phyloP scores from a whole-genome alignment of 2,329 filamentous ascomycete species.

The Rutstroemia sp. region DNA sequence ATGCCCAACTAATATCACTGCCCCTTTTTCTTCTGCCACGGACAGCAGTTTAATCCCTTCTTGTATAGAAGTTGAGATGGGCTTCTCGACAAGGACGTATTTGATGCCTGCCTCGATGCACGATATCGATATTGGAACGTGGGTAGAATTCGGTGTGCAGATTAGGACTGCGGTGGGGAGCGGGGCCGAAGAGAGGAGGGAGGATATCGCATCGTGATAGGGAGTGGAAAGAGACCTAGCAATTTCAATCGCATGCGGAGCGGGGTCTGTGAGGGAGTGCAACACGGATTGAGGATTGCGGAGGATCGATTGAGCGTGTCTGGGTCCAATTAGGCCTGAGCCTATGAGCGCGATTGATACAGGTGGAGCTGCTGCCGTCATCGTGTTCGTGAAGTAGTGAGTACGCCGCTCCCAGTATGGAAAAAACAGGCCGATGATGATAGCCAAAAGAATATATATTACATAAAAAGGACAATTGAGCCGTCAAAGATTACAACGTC shows the following conservation, averaged over 20 bases:
- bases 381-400: not conserved
- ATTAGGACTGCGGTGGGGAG: slow-evolving; percentile 45
- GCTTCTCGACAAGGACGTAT: slow-evolving; percentile 52
- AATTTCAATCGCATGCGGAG: slow-evolving; percentile 30
- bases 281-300: slow-evolving; percentile 33
- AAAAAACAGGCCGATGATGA: not conserved
- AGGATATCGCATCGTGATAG: slow-evolving; percentile 35
- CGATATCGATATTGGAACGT: slow-evolving; percentile 37
- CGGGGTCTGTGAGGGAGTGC: slow-evolving; percentile 40
- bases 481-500: too few relatives aligned
- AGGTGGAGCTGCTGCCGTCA: slow-evolving; percentile 3
- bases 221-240: slow-evolving; percentile 33
- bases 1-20: not conserved
- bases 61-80: slow-evolving; percentile 40
- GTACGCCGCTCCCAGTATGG: not conserved
- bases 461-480: too few relatives aligned
- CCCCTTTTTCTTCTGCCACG: not conserved
- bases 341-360: slow-evolving; percentile 39
- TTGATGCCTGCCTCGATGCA: slow-evolving; percentile 38
- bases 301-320: slow-evolving; percentile 40
- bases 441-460: not conserved
- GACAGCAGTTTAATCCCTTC: slow-evolving; percentile 29
- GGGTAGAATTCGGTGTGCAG: not conserved
- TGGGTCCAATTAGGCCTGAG: slow-evolving; percentile 42
- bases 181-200: slow-evolving; percentile 34